A percentile compares a stretch with the other conserved stretches of the same genome.
Evolutionary conservation across 148 eudicot species (phyloP).

Genomic region (Camellia lanceoleosa): DNA sequence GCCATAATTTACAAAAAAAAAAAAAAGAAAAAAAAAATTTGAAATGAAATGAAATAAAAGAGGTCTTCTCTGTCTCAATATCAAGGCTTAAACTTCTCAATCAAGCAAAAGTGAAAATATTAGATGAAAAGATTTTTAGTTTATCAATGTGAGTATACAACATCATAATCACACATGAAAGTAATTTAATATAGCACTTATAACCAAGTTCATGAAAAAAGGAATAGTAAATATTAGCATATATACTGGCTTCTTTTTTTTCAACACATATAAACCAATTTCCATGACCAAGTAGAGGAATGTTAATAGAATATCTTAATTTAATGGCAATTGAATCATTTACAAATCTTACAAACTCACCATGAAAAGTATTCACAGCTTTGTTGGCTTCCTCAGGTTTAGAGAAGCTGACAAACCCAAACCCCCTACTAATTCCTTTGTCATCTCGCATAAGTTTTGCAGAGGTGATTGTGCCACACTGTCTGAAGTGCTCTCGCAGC

Average conservation of each 20-base stretch:
- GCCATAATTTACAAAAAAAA: no score
- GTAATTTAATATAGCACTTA: neutral
- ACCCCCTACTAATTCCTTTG: conserved; percentile 69
- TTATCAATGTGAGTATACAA: neutral
- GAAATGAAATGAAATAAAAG: no score
- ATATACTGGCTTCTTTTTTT: neutral
- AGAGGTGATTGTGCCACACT: conserved; percentile 78
- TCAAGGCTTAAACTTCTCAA: neutral
- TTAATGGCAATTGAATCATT: neutral
- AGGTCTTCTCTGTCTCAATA: neutral
- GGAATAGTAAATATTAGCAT: conserved; percentile 2
- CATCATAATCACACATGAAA: neutral
- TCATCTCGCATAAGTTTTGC: conserved; percentile 67
- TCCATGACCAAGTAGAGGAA: neutral
- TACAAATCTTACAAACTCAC: conserved; percentile 31
- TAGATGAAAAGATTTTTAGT: neutral
- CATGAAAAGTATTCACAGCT: conserved; percentile 60
- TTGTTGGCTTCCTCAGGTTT: conserved; percentile 55
- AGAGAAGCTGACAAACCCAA: conserved; percentile 80
- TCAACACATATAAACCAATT: neutral
- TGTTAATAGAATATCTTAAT: neutral
- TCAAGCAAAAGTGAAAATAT: neutral
- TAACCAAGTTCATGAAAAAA: neutral
- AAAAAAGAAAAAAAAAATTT: no score
- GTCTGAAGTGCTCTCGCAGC: conserved; percentile 56